These are phyloP conservation scores for Colletotrichum sp. DNA, from an alignment of 2,329 filamentous ascomycete species.

Conservation along the genomic window DNA sequence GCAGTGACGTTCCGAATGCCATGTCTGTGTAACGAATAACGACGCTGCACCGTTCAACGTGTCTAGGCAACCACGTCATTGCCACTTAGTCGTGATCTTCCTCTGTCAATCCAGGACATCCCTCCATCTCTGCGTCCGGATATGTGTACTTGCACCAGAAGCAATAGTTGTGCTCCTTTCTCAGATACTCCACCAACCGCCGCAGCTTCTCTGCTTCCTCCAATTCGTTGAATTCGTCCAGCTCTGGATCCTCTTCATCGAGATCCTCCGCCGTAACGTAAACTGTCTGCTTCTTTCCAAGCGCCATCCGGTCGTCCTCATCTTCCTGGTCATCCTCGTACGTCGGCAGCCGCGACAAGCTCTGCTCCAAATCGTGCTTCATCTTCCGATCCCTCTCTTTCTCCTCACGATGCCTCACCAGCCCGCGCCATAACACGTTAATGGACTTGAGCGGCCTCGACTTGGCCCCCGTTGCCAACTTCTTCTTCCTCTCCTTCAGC, in stretches of 20 bases:
- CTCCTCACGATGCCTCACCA: constrained; percentile 73
- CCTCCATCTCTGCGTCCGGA: constrained; percentile 76
- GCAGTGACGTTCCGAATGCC: background rate
- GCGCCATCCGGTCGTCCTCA: constrained; percentile 71
- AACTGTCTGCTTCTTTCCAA: constrained; percentile 61
- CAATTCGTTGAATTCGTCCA: constrained; percentile 79
- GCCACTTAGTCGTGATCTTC: constrained; percentile 72
- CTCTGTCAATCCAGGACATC: constrained; percentile 86
- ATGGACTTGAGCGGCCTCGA: constrained; percentile 67
- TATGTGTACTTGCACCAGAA: constrained; percentile 96
- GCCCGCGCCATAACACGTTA: constrained; percentile 79
- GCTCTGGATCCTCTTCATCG: constrained; percentile 80
- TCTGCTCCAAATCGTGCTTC: constrained; percentile 70
- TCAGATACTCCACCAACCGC: constrained; percentile 71
- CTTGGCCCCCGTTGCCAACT: constrained; percentile 35
- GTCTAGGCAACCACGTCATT: background rate
- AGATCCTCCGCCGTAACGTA: constrained; percentile 70
- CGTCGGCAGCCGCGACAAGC: constrained; percentile 65
- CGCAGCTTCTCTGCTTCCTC: constrained; percentile 69
- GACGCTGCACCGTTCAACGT: background rate
- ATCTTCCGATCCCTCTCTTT: constrained; percentile 71
- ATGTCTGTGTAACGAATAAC: background rate
- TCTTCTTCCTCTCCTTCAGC: constrained; percentile 26
- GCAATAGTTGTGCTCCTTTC: constrained; percentile 80
- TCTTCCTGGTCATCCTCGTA: constrained; percentile 74